These are phyloP conservation scores for Rhytidiadelphus loreus DNA, from an alignment of 225 moss, liverwort and hornwort species.

Conservation along the genomic window DNA sequence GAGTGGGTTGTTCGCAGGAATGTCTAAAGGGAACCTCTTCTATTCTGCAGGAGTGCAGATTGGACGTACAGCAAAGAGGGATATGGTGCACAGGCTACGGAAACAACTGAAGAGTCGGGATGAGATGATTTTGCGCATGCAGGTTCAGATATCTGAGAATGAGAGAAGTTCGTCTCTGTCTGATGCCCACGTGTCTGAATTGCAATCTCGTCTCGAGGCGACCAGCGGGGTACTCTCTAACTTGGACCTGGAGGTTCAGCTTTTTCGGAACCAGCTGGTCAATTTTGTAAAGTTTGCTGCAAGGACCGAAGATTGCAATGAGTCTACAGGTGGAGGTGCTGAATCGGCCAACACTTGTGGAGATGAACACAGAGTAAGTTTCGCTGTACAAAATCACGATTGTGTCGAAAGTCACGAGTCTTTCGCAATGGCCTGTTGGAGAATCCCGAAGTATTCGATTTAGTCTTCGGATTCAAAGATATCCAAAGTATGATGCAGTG, in stretches of 20 bases:
- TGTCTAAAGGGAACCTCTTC: not conserved
- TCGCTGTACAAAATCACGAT: not conserved
- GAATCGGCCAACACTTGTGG: not conserved
- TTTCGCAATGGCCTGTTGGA: not conserved
- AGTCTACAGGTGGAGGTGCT: conserved; percentile 1
- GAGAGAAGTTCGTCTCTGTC: conserved; percentile 38
- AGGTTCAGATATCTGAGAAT: conserved; percentile 65
- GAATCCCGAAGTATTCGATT: not conserved
- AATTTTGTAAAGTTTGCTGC: conserved; percentile 16
- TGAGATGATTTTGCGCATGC: conserved; percentile 83
- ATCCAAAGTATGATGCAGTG: not conserved
- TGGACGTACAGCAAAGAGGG: conserved; percentile 25
- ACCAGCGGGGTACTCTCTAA: conserved; percentile 29
- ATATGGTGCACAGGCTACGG: conserved; percentile 76
- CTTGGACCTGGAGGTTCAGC: conserved; percentile 43
- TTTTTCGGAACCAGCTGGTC: conserved; percentile 38
- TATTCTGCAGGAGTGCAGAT: conserved; percentile 12
- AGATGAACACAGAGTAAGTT: conserved; percentile 22
- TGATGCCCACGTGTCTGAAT: conserved; percentile 35
- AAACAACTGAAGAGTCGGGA: conserved; percentile 89
- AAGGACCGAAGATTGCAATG: conserved; percentile 5
- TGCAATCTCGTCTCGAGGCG: conserved; percentile 50
- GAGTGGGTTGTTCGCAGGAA: not conserved
- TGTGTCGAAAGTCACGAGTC: not conserved
- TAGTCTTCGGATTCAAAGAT: not conserved